Evolutionary conservation across 1,139 yeast species (phyloP).

Genomic region (Yamadazyma blattariae): DNA sequence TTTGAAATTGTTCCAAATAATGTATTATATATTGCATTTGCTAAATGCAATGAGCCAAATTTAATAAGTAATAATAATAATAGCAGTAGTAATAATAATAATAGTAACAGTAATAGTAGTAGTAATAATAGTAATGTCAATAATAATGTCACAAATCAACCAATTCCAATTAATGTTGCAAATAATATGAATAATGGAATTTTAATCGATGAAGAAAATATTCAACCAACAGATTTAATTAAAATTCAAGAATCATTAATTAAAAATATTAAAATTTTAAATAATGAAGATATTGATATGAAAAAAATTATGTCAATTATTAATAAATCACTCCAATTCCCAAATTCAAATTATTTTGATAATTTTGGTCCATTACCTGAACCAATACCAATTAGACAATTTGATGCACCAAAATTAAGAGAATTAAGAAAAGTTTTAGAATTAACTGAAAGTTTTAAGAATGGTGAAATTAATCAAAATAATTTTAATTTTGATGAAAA

Average conservation of each 20-base stretch:
- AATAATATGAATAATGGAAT: not conserved
- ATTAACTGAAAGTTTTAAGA: constrained; percentile 26
- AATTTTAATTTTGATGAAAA: not conserved
- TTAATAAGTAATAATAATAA: not conserved
- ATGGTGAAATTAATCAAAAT: constrained; percentile 6
- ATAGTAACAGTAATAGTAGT: not conserved
- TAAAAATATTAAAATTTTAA: constrained; percentile 19
- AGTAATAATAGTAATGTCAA: not conserved
- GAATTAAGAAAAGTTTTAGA: constrained; percentile 59
- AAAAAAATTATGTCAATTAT: constrained; percentile 32
- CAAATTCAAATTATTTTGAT: constrained; percentile 34
- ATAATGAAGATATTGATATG: constrained; percentile 21
- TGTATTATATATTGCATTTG: constrained; percentile 64
- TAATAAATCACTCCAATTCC: constrained; percentile 27
- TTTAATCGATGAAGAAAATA: constrained; percentile 1
- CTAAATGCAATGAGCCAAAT: constrained; percentile 44
- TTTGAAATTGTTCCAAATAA: constrained; percentile 78
- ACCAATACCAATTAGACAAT: constrained; percentile 60
- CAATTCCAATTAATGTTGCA: not conserved
- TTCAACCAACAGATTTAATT: constrained; percentile 24
- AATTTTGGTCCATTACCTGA: constrained; percentile 74
- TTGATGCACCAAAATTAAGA: constrained; percentile 80
- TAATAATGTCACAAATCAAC: constrained; percentile 7
- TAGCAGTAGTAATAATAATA: not conserved
- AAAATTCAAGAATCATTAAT: constrained; percentile 25